phyloP scores from a whole-genome alignment of 345 rosid species.

The Theobroma cacao region DNA sequence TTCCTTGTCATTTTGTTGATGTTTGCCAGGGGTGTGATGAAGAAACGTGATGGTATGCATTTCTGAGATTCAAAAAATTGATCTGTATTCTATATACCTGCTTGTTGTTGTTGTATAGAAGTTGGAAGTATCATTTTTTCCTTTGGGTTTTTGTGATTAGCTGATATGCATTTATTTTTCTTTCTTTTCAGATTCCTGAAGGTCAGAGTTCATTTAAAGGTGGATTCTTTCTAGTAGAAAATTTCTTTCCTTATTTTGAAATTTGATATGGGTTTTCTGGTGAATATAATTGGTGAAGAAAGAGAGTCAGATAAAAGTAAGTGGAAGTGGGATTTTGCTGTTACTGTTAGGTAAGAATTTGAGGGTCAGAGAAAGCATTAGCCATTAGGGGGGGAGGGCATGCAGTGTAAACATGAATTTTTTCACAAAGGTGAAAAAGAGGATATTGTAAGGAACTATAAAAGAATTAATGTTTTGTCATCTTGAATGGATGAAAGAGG shows the following conservation, averaged over 20 bases:
- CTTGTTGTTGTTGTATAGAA: neutral
- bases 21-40: constrained; percentile 73
- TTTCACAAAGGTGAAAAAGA: constrained; percentile 27
- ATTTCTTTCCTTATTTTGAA: constrained; percentile 12
- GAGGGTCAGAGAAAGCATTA: constrained; percentile 18
- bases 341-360: constrained; percentile 12
- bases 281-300: constrained; percentile 24
- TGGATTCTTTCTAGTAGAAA: constrained; percentile 20
- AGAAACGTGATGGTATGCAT: constrained; percentile 74
- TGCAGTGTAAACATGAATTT: constrained; percentile 13
- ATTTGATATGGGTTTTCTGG: constrained; percentile 8
- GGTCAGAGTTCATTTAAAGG: constrained; percentile 18
- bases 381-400: neutral
- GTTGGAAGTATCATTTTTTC: neutral
- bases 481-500: constrained; percentile 14
- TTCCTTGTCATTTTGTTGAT: constrained; percentile 80
- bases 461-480: constrained; percentile 17
- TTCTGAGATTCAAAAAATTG: neutral
- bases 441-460: neutral
- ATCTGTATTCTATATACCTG: neutral
- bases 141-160: neutral
- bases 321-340: constrained; percentile 19
- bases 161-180: neutral
- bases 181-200: neutral
- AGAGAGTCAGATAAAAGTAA: constrained; percentile 8